Conservation (phyloP, 257 asterid species). For the Knoxia roxburghii region DNA sequence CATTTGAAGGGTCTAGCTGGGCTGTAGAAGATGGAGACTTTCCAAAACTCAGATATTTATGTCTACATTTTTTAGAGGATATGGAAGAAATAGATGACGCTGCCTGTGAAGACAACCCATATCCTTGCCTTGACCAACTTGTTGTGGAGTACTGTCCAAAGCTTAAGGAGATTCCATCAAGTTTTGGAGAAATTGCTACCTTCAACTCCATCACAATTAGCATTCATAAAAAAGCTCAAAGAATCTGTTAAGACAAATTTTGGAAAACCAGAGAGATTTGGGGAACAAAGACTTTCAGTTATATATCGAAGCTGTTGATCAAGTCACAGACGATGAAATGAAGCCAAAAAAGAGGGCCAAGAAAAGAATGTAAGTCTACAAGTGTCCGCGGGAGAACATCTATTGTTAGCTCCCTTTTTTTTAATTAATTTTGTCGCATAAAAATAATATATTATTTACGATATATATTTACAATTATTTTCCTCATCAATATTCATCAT, state of each 20-base stretch:
- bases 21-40: conserved; percentile 7
- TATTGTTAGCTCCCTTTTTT: too few species aligned
- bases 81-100: conserved; percentile 7
- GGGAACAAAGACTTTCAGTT: neutral
- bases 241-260: neutral
- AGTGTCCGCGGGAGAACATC: too few species aligned
- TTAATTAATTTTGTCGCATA: too few species aligned
- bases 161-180: neutral
- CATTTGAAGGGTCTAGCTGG: conserved; percentile 2
- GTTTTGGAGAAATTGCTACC: neutral
- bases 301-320: too few species aligned
- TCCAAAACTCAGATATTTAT: conserved; percentile 7
- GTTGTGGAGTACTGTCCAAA: neutral
- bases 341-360: too few species aligned
- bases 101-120: neutral
- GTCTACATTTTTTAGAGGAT: neutral
- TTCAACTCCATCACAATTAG: neutral
- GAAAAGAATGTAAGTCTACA: too few species aligned
- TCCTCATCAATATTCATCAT: too few species aligned
- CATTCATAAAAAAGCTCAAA: neutral
- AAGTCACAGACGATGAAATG: too few species aligned
- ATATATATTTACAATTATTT: too few species aligned
- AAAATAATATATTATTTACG: too few species aligned
- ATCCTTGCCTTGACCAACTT: neutral
- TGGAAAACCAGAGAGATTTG: neutral